Base-by-base conservation (phyloP, 1,284 basidiomycete species). In the Leccinum pachyderme region DNA sequence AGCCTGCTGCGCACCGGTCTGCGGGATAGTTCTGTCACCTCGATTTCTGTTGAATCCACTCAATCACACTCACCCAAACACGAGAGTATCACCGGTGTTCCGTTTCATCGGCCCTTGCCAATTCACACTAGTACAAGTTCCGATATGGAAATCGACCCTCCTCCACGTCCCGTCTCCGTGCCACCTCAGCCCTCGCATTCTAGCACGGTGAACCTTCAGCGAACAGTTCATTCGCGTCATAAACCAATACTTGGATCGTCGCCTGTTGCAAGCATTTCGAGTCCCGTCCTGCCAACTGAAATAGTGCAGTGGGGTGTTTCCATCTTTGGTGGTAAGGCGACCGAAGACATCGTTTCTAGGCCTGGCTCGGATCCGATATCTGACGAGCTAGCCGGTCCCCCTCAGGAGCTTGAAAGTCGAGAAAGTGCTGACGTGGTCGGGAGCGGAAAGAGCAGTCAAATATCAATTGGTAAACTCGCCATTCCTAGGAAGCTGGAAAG, bases 131-230 rank as follows among this genome's bases (percentile, higher is more conserved):
- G 25, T 11, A 49, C 54, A 39, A 55, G 47, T 18, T 51, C 54
- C 25, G 63, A 70, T 49, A 72, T 72, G 68, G 70, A 72, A 45
- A 29, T 68, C 29, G 71, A 71, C 37, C 43, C 27, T 44, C 65
- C 61, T 4, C 47, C 56, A 4, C 63, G 60, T 49, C 31, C 60
- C n/a, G 37, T 56, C 37, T 70, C 65, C 22, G 59, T 52, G 6
- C 63, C 70, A 2, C 52, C 59, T 47, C 63, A 57, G 29, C 41
- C 49, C 11, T 31, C 31, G 43, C 28, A 28, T 49, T 48, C 51
- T 22, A 58, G 32, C 22, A 44, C 35, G 13, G 11, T 18, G 24
- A 25, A 12, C 8, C 28, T 18, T 41, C 59, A 50, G 37, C 54
- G 33, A 22, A 8, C 44, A 2, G 13, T 37, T 31, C 50, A 37